phyloP scores from a whole-genome alignment of 352 stramenopile species.

The Phytophthora pistaciae region DNA sequence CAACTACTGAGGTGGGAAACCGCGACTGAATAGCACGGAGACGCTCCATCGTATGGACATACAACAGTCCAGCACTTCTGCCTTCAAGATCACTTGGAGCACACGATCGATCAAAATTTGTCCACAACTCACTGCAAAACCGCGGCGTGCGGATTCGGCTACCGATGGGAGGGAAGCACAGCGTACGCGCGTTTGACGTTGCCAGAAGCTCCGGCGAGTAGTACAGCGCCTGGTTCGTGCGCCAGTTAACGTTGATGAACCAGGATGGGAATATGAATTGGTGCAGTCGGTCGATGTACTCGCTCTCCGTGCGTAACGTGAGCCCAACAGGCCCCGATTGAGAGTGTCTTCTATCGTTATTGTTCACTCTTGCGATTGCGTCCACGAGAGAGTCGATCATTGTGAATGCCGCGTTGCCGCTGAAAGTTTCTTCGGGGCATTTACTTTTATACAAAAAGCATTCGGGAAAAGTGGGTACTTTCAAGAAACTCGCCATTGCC shows the following conservation, averaged over 20 bases:
- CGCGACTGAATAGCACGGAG: conserved; percentile 17
- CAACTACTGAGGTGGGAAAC: conserved; percentile 28
- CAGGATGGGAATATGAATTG: conserved; percentile 46
- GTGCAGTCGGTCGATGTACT: conserved; percentile 55
- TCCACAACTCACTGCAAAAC: conserved; percentile 37
- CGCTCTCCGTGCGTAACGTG: conserved; percentile 27
- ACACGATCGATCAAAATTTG: conserved; percentile 34
- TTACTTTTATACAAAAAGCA: conserved; percentile 40
- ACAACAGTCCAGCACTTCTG: conserved; percentile 14
- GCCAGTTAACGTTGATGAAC: conserved; percentile 41
- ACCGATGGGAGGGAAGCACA: conserved; percentile 31
- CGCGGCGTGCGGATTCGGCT: conserved; percentile 1
- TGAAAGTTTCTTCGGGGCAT: conserved; percentile 23
- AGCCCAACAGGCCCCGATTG: conserved; percentile 5
- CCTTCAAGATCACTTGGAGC: conserved; percentile 9
- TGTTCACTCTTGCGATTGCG: conserved; percentile 5
- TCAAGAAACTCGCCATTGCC: conserved; percentile 33
- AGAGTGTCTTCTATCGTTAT: neutral
- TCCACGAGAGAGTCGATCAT: conserved; percentile 49
- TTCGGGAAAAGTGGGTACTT: conserved; percentile 24
- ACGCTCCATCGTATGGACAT: conserved; percentile 30
- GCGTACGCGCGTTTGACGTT: neutral
- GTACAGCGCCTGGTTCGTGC: conserved; percentile 45
- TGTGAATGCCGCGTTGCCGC: conserved; percentile 28
- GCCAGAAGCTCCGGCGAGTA: conserved; percentile 35